phyloP scores from a whole-genome alignment of 2,329 filamentous ascomycete genomes.

The Pezicula rhizophila region DNA sequence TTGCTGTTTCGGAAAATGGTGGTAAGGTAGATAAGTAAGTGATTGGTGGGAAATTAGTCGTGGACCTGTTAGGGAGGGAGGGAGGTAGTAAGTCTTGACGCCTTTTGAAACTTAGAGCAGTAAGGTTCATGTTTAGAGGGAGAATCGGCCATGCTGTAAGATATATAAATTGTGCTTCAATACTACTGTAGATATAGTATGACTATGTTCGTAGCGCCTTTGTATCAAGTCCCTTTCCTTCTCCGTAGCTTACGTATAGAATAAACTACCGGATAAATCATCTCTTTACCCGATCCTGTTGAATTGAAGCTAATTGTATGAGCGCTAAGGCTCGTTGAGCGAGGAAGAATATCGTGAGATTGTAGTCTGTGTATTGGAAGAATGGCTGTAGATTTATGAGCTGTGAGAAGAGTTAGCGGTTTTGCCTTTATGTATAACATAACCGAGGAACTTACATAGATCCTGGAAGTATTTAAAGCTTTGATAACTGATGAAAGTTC shows the following conservation, averaged over 20 bases:
- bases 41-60: too few relatives aligned
- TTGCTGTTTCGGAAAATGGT: too few relatives aligned
- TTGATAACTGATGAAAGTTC: slow-evolving; percentile 9
- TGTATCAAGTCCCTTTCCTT: not conserved
- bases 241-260: slow-evolving; percentile 1
- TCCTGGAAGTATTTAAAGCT: slow-evolving; percentile 9
- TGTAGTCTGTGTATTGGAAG: slow-evolving; percentile 6
- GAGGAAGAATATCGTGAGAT: slow-evolving; percentile 1
- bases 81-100: too few relatives aligned
- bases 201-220: too few relatives aligned
- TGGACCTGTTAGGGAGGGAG: too few relatives aligned
- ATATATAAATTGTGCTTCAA: too few relatives aligned
- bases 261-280: slow-evolving; percentile 3
- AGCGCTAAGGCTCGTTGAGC: not conserved
- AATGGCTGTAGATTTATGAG: not conserved
- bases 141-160: too few relatives aligned
- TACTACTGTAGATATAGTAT: too few relatives aligned
- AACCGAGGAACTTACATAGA: slow-evolving; percentile 8
- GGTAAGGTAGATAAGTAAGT: too few relatives aligned
- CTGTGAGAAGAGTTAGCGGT: slow-evolving; percentile 1
- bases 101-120: too few relatives aligned
- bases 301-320: not conserved
- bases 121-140: too few relatives aligned
- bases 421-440: too few relatives aligned
- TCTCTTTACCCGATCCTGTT: not conserved